Percentiles rank a stretch among this genome's conserved stretches.
phyloP scores from a whole-genome alignment of 192 early-diverging fungal species.

The Linnemannia elongata region DNA sequence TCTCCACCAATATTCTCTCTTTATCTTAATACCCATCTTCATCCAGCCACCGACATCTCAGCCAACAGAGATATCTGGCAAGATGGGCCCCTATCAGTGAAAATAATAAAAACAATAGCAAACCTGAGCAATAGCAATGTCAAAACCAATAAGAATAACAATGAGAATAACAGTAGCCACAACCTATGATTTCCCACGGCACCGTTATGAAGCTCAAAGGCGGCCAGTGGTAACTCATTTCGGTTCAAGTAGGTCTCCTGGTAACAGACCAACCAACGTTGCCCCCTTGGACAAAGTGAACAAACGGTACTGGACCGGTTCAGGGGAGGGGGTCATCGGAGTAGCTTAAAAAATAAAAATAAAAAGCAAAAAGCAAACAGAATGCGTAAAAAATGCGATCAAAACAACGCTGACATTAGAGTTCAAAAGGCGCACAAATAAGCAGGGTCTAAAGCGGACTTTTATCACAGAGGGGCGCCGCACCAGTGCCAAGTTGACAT shows the following conservation, averaged over 20 bases:
- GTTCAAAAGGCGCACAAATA: background rate
- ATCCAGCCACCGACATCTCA: background rate
- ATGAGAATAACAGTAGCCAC: background rate
- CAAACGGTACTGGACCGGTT: background rate
- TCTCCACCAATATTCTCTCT: no score
- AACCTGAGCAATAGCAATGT: background rate
- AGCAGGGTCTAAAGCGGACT: background rate
- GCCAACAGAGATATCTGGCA: background rate
- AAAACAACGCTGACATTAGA: background rate
- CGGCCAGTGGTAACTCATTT: background rate
- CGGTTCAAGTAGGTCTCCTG: background rate
- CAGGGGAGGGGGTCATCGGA: no score
- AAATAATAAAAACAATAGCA: no score
- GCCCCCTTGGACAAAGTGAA: background rate
- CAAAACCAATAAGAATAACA: background rate
- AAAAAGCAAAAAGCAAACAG: no score
- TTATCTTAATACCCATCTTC: no score
- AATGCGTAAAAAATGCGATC: background rate
- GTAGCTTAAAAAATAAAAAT: background rate
- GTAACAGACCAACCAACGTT: background rate
- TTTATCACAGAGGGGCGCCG: no score
- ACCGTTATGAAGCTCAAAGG: background rate
- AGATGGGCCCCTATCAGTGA: no score
- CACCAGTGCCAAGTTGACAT: background rate
- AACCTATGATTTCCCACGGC: background rate